These are phyloP conservation scores for Neonectria faginata DNA, from an alignment of 2,329 filamentous ascomycete genomes.

Conservation along the genomic window DNA sequence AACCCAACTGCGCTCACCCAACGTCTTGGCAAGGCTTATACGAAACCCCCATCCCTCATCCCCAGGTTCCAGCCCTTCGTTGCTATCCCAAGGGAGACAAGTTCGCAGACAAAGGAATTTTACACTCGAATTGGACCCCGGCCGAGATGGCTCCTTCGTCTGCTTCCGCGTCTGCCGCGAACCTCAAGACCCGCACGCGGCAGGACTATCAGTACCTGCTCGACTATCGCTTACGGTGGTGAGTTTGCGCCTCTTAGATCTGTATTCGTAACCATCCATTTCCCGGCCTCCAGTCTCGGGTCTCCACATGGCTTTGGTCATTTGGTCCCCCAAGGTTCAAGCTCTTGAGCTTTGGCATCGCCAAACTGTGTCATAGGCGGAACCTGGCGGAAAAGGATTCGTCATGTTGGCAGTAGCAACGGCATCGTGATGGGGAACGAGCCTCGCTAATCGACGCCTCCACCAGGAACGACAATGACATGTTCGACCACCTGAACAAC, in stretches of 20 bases:
- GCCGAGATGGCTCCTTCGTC: slow-evolving; percentile 21
- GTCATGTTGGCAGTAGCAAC: neutral
- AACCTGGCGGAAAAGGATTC: neutral
- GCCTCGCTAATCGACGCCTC: slow-evolving; percentile 31
- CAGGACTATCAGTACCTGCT: slow-evolving; percentile 82
- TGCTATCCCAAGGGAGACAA: neutral
- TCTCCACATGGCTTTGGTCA: neutral
- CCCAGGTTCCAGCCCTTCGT: neutral
- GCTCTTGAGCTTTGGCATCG: neutral
- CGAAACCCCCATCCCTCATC: neutral
- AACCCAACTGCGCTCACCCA: neutral
- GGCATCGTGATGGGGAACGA: slow-evolving; percentile 1
- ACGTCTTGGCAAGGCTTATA: neutral
- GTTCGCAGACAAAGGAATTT: neutral
- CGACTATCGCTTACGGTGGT: slow-evolving; percentile 91
- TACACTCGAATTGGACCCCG: neutral
- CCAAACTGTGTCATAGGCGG: neutral
- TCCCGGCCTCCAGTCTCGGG: neutral
- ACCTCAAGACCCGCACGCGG: slow-evolving; percentile 72
- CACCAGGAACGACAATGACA: slow-evolving; percentile 88
- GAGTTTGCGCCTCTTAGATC: slow-evolving; percentile 37
- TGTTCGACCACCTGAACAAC: slow-evolving; percentile 96
- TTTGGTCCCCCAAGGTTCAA: neutral
- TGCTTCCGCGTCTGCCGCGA: slow-evolving; percentile 32
- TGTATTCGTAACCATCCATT: neutral